These are phyloP conservation scores for Stemphylium lycopersici DNA, from an alignment of 2,329 filamentous ascomycete species.

Conservation along the genomic window DNA sequence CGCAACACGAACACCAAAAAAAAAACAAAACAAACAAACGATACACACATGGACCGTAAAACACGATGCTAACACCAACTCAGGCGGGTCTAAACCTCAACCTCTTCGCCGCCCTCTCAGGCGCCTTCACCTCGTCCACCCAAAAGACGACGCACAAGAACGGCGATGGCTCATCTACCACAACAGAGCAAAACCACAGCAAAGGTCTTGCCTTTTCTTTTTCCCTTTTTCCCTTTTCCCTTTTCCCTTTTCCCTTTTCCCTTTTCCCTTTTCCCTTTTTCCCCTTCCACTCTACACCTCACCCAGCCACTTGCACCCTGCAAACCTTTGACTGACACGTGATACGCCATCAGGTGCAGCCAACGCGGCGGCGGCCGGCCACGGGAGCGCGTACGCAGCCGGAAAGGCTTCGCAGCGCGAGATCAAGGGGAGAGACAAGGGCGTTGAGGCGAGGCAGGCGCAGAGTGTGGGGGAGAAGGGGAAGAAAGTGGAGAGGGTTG, in stretches of 20 bases:
- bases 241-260: conserved; percentile 4
- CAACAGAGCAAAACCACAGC: conserved; percentile 33
- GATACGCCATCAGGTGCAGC: conserved; percentile 19
- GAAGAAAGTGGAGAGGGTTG: conserved; percentile 24
- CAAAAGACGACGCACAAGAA: conserved; percentile 41
- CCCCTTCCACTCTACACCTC: neutral
- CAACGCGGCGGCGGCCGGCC: conserved; percentile 25
- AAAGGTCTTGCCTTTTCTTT: conserved; percentile 20
- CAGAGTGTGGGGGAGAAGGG: conserved; percentile 20
- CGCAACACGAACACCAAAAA: neutral
- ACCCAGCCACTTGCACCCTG: too few species aligned
- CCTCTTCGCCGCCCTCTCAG: conserved; percentile 44
- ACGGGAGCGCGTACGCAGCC: conserved; percentile 30
- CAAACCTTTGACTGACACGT: too few species aligned
- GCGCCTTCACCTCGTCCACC: conserved; percentile 36
- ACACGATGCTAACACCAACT: too few species aligned
- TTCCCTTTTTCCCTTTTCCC: neutral
- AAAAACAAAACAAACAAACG: too few species aligned
- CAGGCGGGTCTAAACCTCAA: conserved; percentile 44
- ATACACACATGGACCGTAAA: too few species aligned
- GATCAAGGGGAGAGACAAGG: conserved; percentile 14
- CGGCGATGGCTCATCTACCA: conserved; percentile 31
- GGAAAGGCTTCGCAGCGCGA: conserved; percentile 26
- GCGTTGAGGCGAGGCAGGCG: conserved; percentile 6
- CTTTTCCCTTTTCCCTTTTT: neutral